These are phyloP conservation scores for Lactarius quietus DNA, from an alignment of 768 basidiomycete species.

Conservation along the genomic window DNA sequence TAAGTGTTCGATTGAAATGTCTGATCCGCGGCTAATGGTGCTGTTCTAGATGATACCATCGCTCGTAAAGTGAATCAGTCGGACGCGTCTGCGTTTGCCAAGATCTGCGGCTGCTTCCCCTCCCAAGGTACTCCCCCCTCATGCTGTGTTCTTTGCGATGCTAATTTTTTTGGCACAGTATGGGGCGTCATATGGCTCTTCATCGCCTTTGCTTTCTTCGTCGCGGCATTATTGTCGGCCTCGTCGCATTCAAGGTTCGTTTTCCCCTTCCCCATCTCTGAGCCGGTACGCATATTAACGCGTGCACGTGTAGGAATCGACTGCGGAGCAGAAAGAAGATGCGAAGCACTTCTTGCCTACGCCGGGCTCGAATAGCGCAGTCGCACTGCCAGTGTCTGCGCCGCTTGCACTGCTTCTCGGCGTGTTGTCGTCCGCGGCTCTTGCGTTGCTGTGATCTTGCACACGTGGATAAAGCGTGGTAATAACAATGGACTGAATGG, in stretches of 20 bases:
- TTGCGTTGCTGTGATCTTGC: constrained; percentile 8
- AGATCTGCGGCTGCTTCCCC: constrained; percentile 82
- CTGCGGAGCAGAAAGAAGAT: constrained; percentile 51
- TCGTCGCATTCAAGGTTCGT: constrained; percentile 76
- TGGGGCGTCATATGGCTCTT: constrained; percentile 92
- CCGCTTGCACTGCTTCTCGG: neutral
- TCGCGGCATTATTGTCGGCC: constrained; percentile 71
- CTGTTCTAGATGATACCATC: constrained; percentile 70
- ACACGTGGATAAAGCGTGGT: neutral
- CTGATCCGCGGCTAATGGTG: neutral
- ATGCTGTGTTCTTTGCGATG: neutral
- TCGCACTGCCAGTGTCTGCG: neutral
- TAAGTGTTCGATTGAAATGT: constrained; percentile 31
- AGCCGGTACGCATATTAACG: neutral
- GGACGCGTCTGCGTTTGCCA: constrained; percentile 82
- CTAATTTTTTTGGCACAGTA: constrained; percentile 40
- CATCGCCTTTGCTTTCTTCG: constrained; percentile 70
- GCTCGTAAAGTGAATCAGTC: constrained; percentile 81
- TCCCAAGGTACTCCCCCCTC: constrained; percentile 53
- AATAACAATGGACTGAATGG: neutral
- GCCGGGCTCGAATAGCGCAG: constrained; percentile 44
- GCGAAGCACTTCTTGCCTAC: constrained; percentile 57
- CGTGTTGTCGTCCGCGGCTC: neutral
- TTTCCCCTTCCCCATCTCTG: neutral
- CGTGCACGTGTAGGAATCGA: constrained; percentile 47